Percentiles rank a stretch among this genome's conserved stretches.
These are phyloP conservation scores for Sclerotinia glacialis DNA, from an alignment of 2,329 filamentous ascomycete genomes.

Conservation along the genomic window DNA sequence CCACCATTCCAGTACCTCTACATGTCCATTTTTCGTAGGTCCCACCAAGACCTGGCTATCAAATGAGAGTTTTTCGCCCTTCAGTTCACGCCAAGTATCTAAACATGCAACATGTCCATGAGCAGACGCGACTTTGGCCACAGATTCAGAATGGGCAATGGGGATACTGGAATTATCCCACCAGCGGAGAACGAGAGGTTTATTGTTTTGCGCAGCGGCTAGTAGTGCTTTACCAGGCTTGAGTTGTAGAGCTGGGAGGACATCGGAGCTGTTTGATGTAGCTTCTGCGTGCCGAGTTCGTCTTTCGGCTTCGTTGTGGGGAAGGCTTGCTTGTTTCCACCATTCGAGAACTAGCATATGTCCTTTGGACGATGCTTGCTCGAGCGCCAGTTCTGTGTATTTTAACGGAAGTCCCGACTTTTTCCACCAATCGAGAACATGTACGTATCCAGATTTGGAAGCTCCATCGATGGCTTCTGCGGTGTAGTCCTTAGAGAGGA, in stretches of 20 bases:
- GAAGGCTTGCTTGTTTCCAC: constrained; percentile 74
- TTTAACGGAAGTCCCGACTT: constrained; percentile 74
- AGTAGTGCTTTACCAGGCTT: constrained; percentile 84
- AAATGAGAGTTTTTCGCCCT: constrained; percentile 73
- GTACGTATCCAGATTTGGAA: constrained; percentile 78
- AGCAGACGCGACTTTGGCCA: constrained; percentile 79
- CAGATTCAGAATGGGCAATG: constrained; percentile 74
- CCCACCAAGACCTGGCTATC: constrained; percentile 81
- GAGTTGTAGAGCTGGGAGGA: constrained; percentile 50
- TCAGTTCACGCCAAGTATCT: constrained; percentile 74
- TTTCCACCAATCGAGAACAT: constrained; percentile 90
- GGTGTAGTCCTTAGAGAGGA: constrained; percentile 77
- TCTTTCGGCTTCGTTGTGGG: constrained; percentile 45
- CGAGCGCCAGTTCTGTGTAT: constrained; percentile 83
- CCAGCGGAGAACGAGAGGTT: constrained; percentile 75
- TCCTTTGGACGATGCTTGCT: constrained; percentile 81
- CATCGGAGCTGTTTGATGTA: constrained; percentile 26
- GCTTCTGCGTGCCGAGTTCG: constrained; percentile 30
- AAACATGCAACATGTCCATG: constrained; percentile 83
- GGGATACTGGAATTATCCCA: constrained; percentile 82
- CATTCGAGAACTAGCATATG: constrained; percentile 85
- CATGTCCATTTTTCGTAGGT: constrained; percentile 82
- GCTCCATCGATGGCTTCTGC: constrained; percentile 80
- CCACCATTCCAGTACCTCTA: constrained; percentile 91
- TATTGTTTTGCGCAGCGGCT: constrained; percentile 79